phyloP scores from a whole-genome alignment of 768 basidiomycete species.

The Amanita exitialis region DNA sequence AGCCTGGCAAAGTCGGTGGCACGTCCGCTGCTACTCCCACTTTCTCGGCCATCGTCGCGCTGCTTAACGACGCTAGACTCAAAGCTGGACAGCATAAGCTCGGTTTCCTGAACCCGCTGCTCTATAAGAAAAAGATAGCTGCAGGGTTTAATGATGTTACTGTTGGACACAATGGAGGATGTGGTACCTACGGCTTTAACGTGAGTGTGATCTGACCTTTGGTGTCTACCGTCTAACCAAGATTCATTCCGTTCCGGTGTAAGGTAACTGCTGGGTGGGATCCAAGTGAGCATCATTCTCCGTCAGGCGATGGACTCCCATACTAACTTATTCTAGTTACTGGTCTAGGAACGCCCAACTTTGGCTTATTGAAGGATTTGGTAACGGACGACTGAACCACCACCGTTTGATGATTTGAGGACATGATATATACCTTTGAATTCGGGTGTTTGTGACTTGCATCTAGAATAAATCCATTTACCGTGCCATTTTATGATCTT shows the following conservation, averaged over 20 bases:
- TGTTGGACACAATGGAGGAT: slow-evolving; percentile 39
- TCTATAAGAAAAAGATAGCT: slow-evolving; percentile 30
- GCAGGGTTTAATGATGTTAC: slow-evolving; percentile 47
- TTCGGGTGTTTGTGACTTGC: too few relatives aligned
- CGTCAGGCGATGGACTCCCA: not conserved
- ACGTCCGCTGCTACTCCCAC: slow-evolving; percentile 57
- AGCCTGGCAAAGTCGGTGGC: slow-evolving; percentile 30
- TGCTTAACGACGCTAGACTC: slow-evolving; percentile 52
- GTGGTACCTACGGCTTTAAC: slow-evolving; percentile 55
- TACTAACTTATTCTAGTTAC: slow-evolving; percentile 24
- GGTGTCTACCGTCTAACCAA: not conserved
- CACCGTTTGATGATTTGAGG: too few relatives aligned
- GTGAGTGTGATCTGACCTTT: slow-evolving; percentile 21
- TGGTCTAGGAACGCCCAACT: slow-evolving; percentile 46
- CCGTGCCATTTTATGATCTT: too few relatives aligned
- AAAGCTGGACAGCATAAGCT: slow-evolving; percentile 30
- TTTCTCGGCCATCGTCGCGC: slow-evolving; percentile 48
- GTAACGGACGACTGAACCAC: slow-evolving; percentile 7
- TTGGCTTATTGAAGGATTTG: slow-evolving; percentile 32
- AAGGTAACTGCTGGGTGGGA: slow-evolving; percentile 50
- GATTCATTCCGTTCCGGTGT: not conserved
- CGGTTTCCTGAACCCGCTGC: slow-evolving; percentile 56
- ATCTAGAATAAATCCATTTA: too few relatives aligned
- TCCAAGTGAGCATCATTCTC: slow-evolving; percentile 29
- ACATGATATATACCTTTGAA: not conserved